A percentile compares a stretch with the other conserved stretches of the same genome.
Conservation (phyloP, 306 rosid genomes). For the Notholithocarpus densiflorus region DNA sequence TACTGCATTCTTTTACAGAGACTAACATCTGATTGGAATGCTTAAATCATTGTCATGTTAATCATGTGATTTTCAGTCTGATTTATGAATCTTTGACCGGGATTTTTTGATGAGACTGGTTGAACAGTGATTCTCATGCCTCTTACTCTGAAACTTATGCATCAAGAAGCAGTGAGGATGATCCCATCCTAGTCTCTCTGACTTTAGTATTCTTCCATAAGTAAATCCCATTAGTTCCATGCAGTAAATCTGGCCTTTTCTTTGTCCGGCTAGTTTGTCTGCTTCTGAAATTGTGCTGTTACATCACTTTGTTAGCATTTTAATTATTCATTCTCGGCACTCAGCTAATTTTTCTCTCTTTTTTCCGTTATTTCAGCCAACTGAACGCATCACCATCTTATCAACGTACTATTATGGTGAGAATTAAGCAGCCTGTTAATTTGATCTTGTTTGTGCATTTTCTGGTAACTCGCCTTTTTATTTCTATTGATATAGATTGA, state of each 20-base stretch:
- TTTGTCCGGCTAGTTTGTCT: background rate
- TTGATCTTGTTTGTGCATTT: background rate
- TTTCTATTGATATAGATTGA: background rate
- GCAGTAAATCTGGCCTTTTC: background rate
- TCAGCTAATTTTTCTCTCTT: background rate
- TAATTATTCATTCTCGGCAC: slow-evolving; percentile 1
- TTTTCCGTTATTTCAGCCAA: slow-evolving; percentile 57
- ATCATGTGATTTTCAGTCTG: background rate
- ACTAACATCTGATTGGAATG: background rate
- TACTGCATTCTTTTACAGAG: background rate
- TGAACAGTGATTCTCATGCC: background rate
- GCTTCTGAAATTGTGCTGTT: background rate
- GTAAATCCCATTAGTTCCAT: background rate
- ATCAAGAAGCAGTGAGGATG: background rate
- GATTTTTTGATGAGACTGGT: background rate
- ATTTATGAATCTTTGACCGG: background rate
- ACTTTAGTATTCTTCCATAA: background rate
- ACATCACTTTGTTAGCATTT: slow-evolving; percentile 4
- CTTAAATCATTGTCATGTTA: background rate
- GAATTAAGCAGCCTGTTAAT: slow-evolving; percentile 21
- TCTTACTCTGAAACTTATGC: background rate
- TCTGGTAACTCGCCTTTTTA: background rate
- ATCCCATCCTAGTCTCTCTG: background rate
- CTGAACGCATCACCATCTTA: slow-evolving; percentile 71
- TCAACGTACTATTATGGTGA: slow-evolving; percentile 92